Evolutionary conservation across 306 rosid genomes (phyloP), one percentile per base, ranked within the genome.

Genomic region (Arachis stenosperma): DNA sequence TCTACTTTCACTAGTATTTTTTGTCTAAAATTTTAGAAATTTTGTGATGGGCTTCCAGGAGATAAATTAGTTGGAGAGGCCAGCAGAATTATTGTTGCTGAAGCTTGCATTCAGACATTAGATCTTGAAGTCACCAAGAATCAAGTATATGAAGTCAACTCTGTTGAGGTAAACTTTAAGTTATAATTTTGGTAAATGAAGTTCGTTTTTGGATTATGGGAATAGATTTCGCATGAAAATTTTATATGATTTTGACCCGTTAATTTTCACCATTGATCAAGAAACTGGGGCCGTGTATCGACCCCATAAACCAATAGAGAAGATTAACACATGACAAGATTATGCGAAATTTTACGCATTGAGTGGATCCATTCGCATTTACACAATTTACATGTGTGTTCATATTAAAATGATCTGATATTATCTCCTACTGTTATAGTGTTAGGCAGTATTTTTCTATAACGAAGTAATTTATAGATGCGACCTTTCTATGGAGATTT

Each of bases 91-190:
- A 17, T 17, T 17, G 17, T 17, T 17, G 17, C 17, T 17, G 17
- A 17, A 17, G 17, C 17, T 17, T 17, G 17, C 17, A 27, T 93
- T 48, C 97, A 91, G 79, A 96, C 94, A 17, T 78, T 93, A 50
- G 97, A 91, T 84, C 86, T 91, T 12, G 92, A 89, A 78, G 87
- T 78, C 79, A 91, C 97, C 17, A 84, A 86, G 81, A 93, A 96
- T 62, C 81, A 93, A 78, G 64, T 70, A 1, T 93, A 85, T 53
- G 98, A 93, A 84, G 78, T 93, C 47, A 89, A 75, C 83, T 90
- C 98, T 46, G 82, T 93, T 67, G 93, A 87, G 97, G 98, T 93
- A 84, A 83, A 83, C 62, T 57, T 69, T 78, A 61, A 14, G 39
- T 70, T 69, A 69, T 40, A 53, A 61, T 65, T 75, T 61, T 63